Evolutionary conservation across 345 rosid genomes (phyloP).

Genomic region (Murraya paniculata): DNA sequence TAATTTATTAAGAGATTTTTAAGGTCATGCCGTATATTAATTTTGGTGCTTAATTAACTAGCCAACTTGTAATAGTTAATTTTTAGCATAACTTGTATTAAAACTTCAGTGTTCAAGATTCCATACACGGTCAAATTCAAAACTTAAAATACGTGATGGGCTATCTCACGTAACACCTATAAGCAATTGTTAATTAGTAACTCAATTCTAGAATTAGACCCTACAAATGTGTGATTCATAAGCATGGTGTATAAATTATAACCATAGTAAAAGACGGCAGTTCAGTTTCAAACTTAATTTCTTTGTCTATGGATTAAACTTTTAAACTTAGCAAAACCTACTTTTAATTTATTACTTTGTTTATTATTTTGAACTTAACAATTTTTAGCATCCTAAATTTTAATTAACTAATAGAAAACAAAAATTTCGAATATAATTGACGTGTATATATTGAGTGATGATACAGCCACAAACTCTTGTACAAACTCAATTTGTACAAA

Average conservation of each 20-base stretch:
- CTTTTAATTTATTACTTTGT: too few relatives aligned
- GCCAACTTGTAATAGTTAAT: neutral
- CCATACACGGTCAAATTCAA: neutral
- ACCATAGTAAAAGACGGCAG: neutral
- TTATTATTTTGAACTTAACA: too few relatives aligned
- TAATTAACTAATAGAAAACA: too few relatives aligned
- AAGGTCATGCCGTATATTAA: neutral
- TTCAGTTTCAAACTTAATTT: neutral
- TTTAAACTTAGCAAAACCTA: neutral
- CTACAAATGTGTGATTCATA: neutral
- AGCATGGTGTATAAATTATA: neutral
- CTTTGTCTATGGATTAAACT: neutral
- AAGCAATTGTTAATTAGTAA: neutral
- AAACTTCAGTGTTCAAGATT: neutral
- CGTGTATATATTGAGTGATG: too few relatives aligned
- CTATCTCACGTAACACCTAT: neutral
- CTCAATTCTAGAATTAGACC: neutral
- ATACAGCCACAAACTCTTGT: too few relatives aligned
- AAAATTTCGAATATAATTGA: too few relatives aligned
- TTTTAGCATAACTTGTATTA: neutral
- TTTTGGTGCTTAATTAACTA: constrained; percentile 3
- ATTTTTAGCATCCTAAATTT: too few relatives aligned
- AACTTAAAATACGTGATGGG: constrained; percentile 3
- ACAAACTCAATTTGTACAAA: too few relatives aligned
- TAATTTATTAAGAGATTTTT: neutral